A percentile compares a stretch with the other conserved stretches of the same genome.
Evolutionary conservation across 768 basidiomycete genomes (phyloP).

Genomic region (Trametes maxima): DNA sequence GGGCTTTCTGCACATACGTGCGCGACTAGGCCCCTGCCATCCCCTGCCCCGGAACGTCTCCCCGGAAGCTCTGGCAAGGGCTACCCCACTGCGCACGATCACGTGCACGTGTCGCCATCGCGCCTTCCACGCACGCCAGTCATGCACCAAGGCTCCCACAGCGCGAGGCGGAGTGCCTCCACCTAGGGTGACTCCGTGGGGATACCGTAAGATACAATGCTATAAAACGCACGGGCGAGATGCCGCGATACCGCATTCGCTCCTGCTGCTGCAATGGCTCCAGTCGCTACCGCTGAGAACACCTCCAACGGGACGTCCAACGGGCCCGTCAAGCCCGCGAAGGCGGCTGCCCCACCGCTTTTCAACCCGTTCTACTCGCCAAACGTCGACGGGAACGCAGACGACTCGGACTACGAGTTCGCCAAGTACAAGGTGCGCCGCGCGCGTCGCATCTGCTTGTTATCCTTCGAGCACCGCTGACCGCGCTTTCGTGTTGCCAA

Average conservation of each 20-base stretch:
- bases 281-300: conserved; percentile 47
- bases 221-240: conserved; percentile 10
- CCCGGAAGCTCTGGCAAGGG: not conserved
- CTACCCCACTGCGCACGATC: conserved; percentile 18
- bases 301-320: conserved; percentile 26
- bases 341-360: conserved; percentile 26
- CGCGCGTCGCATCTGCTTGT: too few species aligned
- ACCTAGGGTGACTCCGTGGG: conserved; percentile 1
- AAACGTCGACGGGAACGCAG: conserved; percentile 47
- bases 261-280: conserved; percentile 44
- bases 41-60: conserved; percentile 1
- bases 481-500: not conserved
- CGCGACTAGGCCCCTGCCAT: not conserved
- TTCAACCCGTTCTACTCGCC: conserved; percentile 76
- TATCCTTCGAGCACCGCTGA: not conserved
- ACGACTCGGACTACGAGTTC: conserved; percentile 53
- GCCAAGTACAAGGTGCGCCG: conserved; percentile 58
- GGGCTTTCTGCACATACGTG: not conserved
- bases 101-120: conserved; percentile 36
- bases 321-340: conserved; percentile 32
- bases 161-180: too few species aligned
- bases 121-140: conserved; percentile 30
- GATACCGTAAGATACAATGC: not conserved
- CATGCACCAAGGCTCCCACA: not conserved
- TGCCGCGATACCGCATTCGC: conserved; percentile 1